Base-by-base conservation (phyloP, 176 grass and related monocot genomes). In the Eragrostis curvula region DNA sequence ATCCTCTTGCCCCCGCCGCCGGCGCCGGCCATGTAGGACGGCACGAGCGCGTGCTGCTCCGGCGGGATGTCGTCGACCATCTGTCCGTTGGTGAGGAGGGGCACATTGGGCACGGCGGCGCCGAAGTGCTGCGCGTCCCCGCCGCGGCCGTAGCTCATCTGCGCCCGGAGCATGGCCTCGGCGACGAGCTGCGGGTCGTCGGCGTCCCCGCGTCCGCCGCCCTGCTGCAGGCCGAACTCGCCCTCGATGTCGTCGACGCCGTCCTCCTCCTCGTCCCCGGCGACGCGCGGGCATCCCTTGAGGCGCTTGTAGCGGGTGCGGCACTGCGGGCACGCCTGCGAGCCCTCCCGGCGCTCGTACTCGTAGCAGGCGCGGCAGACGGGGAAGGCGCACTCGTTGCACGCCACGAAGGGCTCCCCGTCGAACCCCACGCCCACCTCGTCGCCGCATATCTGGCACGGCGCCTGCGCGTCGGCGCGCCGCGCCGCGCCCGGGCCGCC, bases 1-100 rank as follows among this genome's bases (percentile, higher is more conserved):
- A 97, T 97, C 87, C 94, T 89, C 87, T 94, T 97, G 13, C 91
- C 94, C 7, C 89, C 84, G 23, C 73, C 80, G 12, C 50, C 75
- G 65, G 68, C 58, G 32, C 85, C 85, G 42, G 89, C 85, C 87
- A 91, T 91, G 81, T 89, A 97, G 51, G 94, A 89, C 53, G 94
- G 94, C 74, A 97, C 94, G 13, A 97, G 90, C 20, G 94, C 94
- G 89, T 97, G 94, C 89, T 97, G 91, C 82, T 97, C 94, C 7
- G 91, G 94, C 20, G 91, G 94, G 77, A 97, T 97, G 68, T 97
- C 94, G 69, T 97, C 94, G 42, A 94, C 94, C 91, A 97, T 97
- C 74, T 97, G 91, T 18, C 94, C 91, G 62, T 97, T 92, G 74
- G 91, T 97, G 87, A 97, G 94, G 27, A 97, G 89, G 51, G 89